These are phyloP conservation scores for Lagenaria siceraria DNA, from an alignment of 306 rosid species.

Conservation along the genomic window DNA sequence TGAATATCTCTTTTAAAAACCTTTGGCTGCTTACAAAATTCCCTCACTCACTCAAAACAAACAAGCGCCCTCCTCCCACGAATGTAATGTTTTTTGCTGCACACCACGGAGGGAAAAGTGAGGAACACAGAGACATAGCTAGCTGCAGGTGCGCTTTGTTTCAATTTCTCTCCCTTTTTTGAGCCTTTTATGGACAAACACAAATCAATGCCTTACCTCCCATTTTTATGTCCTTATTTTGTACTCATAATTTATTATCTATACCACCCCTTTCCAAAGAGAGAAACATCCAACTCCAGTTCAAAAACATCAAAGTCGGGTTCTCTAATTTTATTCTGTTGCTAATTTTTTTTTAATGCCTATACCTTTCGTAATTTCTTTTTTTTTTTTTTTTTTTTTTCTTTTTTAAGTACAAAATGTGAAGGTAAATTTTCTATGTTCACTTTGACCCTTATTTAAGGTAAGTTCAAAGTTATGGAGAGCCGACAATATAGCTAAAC, in stretches of 20 bases:
- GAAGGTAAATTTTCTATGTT: too few species aligned
- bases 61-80: neutral
- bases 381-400: neutral
- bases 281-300: neutral
- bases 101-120: neutral
- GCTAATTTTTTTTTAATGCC: constrained; percentile 5
- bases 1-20: neutral
- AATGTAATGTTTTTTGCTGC: neutral
- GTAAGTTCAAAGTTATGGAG: neutral
- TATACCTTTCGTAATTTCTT: neutral
- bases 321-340: neutral
- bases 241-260: constrained; percentile 4
- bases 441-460: neutral
- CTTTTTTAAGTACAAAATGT: neutral
- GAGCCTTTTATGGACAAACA: neutral
- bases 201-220: neutral
- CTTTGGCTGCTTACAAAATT: neutral
- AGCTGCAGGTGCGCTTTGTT: constrained; percentile 3
- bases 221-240: neutral
- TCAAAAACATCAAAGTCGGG: neutral
- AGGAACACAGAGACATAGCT: neutral
- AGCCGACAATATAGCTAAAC: neutral
- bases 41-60: neutral
- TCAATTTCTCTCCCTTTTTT: neutral
- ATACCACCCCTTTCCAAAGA: neutral